phyloP scores from a whole-genome alignment of 169 alveolate species.

The Plasmodium malariae region DNA sequence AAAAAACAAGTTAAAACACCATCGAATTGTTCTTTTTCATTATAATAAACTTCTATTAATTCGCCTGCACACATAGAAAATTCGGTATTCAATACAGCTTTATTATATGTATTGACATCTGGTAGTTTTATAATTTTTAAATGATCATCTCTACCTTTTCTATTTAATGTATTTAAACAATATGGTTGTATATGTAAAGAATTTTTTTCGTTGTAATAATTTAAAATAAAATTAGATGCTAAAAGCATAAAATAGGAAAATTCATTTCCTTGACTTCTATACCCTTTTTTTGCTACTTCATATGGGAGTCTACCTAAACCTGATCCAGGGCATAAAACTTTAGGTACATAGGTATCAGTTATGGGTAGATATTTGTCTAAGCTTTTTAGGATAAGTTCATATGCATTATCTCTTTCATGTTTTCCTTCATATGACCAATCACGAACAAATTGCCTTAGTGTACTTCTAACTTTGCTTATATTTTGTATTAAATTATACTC shows the following conservation, averaged over 20 bases:
- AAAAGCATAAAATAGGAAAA: slow-evolving; percentile 97
- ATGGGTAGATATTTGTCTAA: slow-evolving; percentile 88
- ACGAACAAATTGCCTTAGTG: slow-evolving; percentile 95
- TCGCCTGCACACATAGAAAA: slow-evolving; percentile 98
- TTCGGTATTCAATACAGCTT: slow-evolving; percentile 80
- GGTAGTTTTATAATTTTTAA: slow-evolving; percentile 92
- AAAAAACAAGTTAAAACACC: slow-evolving; percentile 96
- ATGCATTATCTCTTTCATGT: slow-evolving; percentile 95
- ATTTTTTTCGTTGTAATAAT: slow-evolving; percentile 81
- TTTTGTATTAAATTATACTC: slow-evolving; percentile 46
- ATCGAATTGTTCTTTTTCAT: slow-evolving; percentile 90
- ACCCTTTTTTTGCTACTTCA: slow-evolving; percentile 96
- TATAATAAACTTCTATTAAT: slow-evolving; percentile 91
- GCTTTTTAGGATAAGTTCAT: slow-evolving; percentile 93
- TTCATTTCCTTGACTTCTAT: slow-evolving; percentile 98
- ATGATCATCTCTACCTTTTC: slow-evolving; percentile 91
- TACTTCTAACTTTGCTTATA: slow-evolving; percentile 89
- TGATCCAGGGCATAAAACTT: slow-evolving; percentile 96
- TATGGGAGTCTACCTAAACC: slow-evolving; percentile 98
- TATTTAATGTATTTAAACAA: slow-evolving; percentile 86
- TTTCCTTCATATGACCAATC: slow-evolving; percentile 97
- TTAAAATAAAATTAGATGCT: slow-evolving; percentile 89
- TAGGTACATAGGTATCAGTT: slow-evolving; percentile 80
- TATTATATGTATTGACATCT: slow-evolving; percentile 91
- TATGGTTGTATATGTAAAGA: slow-evolving; percentile 88